These are phyloP conservation scores for Fusarium sp. DNA, from an alignment of 2,329 filamentous ascomycete genomes.

Conservation along the genomic window DNA sequence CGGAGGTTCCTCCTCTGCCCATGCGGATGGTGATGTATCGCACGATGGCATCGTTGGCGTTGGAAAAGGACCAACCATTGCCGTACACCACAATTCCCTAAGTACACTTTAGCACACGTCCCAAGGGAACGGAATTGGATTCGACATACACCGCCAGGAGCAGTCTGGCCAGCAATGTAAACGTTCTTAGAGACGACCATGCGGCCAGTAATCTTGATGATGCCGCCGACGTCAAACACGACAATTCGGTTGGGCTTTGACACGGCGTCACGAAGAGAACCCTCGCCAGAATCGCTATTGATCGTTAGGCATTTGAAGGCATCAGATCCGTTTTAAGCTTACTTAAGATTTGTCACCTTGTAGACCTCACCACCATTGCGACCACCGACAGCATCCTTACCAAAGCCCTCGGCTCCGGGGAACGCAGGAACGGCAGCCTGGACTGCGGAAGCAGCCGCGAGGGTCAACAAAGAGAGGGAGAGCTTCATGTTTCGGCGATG, in stretches of 20 bases:
- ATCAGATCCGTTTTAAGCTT: conserved; percentile 7
- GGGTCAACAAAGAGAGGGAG: neutral
- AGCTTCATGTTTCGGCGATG: conserved; percentile 1
- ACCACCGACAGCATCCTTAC: conserved; percentile 46
- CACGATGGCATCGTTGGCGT: conserved; percentile 64
- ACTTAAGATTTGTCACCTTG: conserved; percentile 52
- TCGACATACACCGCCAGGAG: conserved; percentile 57
- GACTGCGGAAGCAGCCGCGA: neutral
- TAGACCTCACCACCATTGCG: conserved; percentile 51
- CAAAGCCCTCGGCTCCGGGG: conserved; percentile 52
- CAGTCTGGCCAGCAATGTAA: conserved; percentile 61
- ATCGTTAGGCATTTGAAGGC: neutral
- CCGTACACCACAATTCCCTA: conserved; percentile 63
- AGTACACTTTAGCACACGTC: neutral
- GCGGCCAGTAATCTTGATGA: conserved; percentile 59
- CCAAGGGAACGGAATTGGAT: neutral
- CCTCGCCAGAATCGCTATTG: conserved; percentile 50
- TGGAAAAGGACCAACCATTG: conserved; percentile 65
- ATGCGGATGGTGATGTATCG: conserved; percentile 68
- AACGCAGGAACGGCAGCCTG: conserved; percentile 47
- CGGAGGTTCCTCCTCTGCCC: conserved; percentile 62
- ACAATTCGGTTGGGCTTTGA: conserved; percentile 58
- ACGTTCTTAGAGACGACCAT: conserved; percentile 59
- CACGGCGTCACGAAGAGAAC: conserved; percentile 52
- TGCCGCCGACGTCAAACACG: conserved; percentile 60